Percentiles rank a stretch among this genome's conserved stretches.
Evolutionary conservation across 1,139 yeast species (phyloP).

Genomic region (Pichia cactophila): DNA sequence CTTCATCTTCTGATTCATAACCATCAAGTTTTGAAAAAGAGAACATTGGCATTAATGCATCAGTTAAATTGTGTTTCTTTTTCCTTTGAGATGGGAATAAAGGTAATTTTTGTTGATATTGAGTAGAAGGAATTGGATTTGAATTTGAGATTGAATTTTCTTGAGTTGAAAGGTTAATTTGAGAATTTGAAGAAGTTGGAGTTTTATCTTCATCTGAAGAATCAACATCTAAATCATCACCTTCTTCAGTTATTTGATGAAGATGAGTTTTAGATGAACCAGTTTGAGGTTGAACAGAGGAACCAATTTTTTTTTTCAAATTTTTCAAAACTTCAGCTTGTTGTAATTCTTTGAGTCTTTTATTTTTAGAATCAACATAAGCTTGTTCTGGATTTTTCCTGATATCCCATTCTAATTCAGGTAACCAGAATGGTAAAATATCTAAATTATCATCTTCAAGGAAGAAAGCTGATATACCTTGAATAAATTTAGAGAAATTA

Average conservation of each 20-base stretch:
- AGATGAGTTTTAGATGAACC: constrained; percentile 22
- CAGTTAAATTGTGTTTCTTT: constrained; percentile 16
- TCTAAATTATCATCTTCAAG: constrained; percentile 88
- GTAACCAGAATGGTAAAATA: constrained; percentile 89
- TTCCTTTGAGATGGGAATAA: constrained; percentile 14
- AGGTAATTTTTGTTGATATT: constrained; percentile 9
- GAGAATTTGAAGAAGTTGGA: constrained; percentile 24
- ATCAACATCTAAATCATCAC: constrained; percentile 31
- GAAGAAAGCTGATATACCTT: constrained; percentile 82
- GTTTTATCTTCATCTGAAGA: constrained; percentile 35
- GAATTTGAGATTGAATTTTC: background rate
- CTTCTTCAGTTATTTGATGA: constrained; percentile 24
- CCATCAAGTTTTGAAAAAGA: constrained; percentile 28
- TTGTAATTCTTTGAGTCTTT: constrained; percentile 21
- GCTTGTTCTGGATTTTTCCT: constrained; percentile 72
- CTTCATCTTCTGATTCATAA: constrained; percentile 83
- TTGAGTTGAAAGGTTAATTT: background rate
- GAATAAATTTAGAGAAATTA: constrained; percentile 81
- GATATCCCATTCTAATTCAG: constrained; percentile 78
- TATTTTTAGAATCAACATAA: constrained; percentile 32
- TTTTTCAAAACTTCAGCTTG: constrained; percentile 28
- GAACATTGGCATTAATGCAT: constrained; percentile 26
- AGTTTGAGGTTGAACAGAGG: constrained; percentile 19
- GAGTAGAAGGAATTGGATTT: background rate
- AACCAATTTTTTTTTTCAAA: constrained; percentile 24